Evolutionary conservation across 441 rosid species (phyloP).

Genomic region (Syzygium syzygioides): DNA sequence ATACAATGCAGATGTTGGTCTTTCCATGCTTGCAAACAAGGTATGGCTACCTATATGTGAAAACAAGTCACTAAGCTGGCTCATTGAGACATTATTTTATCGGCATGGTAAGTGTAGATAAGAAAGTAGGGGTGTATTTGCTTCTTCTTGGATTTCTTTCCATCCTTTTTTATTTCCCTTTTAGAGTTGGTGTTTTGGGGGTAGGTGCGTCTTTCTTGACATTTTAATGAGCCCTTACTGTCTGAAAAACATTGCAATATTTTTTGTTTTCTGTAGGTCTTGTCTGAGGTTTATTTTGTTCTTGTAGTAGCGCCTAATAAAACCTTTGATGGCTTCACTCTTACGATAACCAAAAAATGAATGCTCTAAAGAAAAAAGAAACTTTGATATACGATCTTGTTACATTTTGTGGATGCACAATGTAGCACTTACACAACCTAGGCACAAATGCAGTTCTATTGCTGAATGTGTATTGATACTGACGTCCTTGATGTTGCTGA

Average conservation of each 20-base stretch:
- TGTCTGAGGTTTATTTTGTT: not conserved
- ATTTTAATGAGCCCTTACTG: not conserved
- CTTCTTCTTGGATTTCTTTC: not conserved
- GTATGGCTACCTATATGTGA: slow-evolving; percentile 23
- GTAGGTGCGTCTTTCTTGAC: not conserved
- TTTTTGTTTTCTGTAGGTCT: not conserved
- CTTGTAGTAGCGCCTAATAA: not conserved
- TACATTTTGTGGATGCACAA: not conserved
- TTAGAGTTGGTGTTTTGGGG: not conserved
- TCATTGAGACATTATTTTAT: not conserved
- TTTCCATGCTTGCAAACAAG: slow-evolving; percentile 97
- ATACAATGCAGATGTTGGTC: slow-evolving; percentile 97
- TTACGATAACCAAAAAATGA: not conserved
- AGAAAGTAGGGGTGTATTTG: not conserved
- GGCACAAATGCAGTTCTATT: not conserved
- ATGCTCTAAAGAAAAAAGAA: not conserved
- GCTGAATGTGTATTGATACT: not conserved
- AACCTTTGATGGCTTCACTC: not conserved
- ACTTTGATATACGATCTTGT: not conserved
- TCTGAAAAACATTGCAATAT: not conserved
- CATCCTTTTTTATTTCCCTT: not conserved
- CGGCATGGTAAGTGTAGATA: not conserved
- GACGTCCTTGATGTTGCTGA: not conserved
- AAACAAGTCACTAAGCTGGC: not conserved
- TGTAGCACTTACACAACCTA: not conserved